phyloP scores from a whole-genome alignment of 2,329 filamentous ascomycete genomes.

The Ophiocordyceps robertsii region DNA sequence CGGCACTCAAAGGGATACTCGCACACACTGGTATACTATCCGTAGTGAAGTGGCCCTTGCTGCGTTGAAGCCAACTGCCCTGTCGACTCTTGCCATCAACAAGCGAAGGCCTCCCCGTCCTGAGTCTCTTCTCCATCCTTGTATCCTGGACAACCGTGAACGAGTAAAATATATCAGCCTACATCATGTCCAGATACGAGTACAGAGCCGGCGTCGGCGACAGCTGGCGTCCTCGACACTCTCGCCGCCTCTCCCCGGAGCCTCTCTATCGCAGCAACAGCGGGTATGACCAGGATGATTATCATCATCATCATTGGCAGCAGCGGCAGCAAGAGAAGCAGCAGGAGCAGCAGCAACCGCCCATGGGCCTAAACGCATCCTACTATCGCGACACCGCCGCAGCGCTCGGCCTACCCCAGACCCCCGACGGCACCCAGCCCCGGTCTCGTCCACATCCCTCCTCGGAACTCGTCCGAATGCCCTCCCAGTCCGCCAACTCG shows the following conservation, averaged over 20 bases:
- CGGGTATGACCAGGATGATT: neutral
- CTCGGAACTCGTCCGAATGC: slow-evolving; percentile 1
- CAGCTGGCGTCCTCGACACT: slow-evolving; percentile 9
- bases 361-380: slow-evolving; percentile 12
- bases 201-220: slow-evolving; percentile 8
- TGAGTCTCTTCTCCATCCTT: neutral
- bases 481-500: slow-evolving; percentile 2
- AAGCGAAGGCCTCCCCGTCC: neutral
- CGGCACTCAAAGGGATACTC: too few species aligned
- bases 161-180: neutral
- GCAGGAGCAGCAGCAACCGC: slow-evolving; percentile 1
- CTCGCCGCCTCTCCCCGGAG: slow-evolving; percentile 16
- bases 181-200: slow-evolving; percentile 10
- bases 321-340: neutral
- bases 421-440: neutral
- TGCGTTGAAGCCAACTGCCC: neutral
- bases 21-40: too few species aligned
- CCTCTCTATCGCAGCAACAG: slow-evolving; percentile 16
- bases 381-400: slow-evolving; percentile 11
- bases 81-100: neutral
- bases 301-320: neutral
- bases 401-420: slow-evolving; percentile 15
- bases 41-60: neutral
- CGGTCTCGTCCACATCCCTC: slow-evolving; percentile 8
- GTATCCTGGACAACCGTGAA: neutral